Conservation (phyloP, 768 basidiomycete genomes). For the Podaxis sp. region DNA sequence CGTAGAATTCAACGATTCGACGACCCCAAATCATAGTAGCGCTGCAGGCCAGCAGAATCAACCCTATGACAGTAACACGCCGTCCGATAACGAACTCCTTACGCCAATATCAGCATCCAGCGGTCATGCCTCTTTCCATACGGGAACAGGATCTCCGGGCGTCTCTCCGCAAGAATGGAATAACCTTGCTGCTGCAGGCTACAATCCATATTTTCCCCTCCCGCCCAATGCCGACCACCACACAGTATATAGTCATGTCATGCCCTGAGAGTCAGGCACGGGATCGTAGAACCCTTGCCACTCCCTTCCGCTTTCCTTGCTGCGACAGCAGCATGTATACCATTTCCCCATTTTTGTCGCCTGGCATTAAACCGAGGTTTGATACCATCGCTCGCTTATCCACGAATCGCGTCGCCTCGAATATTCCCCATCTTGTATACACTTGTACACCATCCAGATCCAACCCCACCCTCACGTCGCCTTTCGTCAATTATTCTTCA, state of each 20-base stretch:
- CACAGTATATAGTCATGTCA: slow-evolving; percentile 55
- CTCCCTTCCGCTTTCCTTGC: slow-evolving; percentile 9
- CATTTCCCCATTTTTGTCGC: background rate
- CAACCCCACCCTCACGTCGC: background rate
- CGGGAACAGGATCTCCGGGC: slow-evolving; percentile 37
- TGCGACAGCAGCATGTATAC: background rate
- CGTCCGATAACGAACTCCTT: slow-evolving; percentile 63
- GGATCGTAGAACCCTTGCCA: slow-evolving; percentile 9
- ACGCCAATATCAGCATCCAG: slow-evolving; percentile 52
- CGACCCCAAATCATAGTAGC: slow-evolving; percentile 13
- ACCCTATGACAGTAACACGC: slow-evolving; percentile 55
- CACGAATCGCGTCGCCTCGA: background rate
- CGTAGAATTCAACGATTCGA: slow-evolving; percentile 47
- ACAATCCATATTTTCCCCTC: slow-evolving; percentile 70
- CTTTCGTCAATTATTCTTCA: background rate
- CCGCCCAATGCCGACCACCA: slow-evolving; percentile 44
- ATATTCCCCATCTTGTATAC: slow-evolving; percentile 11
- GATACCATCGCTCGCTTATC: background rate
- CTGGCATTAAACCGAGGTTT: background rate
- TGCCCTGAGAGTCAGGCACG: slow-evolving; percentile 37
- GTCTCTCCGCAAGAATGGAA: slow-evolving; percentile 65
- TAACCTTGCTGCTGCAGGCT: slow-evolving; percentile 50
- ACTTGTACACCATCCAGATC: slow-evolving; percentile 4
- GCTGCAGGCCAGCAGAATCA: slow-evolving; percentile 24
- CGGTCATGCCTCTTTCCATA: slow-evolving; percentile 45